Evolutionary conservation across 306 rosid genomes (phyloP).

Genomic region (Ammopiptanthus mongolicus): DNA sequence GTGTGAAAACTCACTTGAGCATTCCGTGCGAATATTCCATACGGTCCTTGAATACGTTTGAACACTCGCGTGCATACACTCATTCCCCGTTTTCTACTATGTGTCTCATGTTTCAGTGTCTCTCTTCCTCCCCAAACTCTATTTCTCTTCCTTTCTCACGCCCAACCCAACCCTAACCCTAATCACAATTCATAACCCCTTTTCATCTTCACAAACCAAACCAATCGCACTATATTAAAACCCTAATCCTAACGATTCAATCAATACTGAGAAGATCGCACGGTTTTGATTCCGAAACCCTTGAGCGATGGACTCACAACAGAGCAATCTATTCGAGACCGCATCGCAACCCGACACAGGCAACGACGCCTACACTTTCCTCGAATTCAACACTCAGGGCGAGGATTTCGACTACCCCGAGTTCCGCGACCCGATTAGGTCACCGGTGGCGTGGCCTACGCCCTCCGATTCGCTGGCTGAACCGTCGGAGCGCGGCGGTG

Average conservation of each 20-base stretch:
- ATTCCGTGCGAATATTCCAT: neutral
- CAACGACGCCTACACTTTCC: constrained; percentile 96
- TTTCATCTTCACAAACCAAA: neutral
- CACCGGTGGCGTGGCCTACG: constrained; percentile 90
- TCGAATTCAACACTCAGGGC: constrained; percentile 97
- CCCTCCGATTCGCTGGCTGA: constrained; percentile 87
- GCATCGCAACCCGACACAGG: constrained; percentile 96
- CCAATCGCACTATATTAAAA: constrained; percentile 15
- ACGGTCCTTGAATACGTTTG: neutral
- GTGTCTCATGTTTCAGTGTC: neutral
- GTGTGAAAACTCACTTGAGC: neutral
- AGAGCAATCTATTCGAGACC: constrained; percentile 76
- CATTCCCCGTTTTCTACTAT: neutral
- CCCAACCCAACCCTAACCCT: constrained; percentile 44
- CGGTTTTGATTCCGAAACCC: neutral
- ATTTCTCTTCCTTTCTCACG: neutral
- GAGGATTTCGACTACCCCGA: constrained; percentile 96
- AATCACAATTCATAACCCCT: constrained; percentile 37
- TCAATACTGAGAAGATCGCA: constrained; percentile 3
- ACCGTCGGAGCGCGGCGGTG: constrained; percentile 58
- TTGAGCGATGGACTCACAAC: constrained; percentile 77
- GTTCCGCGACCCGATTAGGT: constrained; percentile 91
- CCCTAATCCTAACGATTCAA: constrained; percentile 29
- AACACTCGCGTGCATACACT: constrained; percentile 15
- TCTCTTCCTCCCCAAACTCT: neutral